Conservation (phyloP, 306 rosid species). For the Casuarina glauca region DNA sequence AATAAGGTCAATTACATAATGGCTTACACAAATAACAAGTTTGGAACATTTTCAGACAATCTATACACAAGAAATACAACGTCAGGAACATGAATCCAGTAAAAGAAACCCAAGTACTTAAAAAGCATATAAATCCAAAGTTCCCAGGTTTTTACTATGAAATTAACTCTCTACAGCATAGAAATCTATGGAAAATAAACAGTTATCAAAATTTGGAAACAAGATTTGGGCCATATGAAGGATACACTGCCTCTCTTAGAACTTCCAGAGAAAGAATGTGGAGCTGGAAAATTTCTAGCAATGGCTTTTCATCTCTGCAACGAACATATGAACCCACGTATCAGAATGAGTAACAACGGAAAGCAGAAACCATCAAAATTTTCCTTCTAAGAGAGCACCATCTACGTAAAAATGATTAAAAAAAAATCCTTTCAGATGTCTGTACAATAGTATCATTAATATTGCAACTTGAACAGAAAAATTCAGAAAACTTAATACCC, state of each 20-base stretch:
- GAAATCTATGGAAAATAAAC: conserved; percentile 15
- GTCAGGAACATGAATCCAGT: conserved; percentile 7
- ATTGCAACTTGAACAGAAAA: not conserved
- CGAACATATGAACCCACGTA: conserved; percentile 25
- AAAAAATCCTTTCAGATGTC: not conserved
- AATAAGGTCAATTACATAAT: conserved; percentile 9
- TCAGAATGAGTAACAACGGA: conserved; percentile 29
- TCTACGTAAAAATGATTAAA: not conserved
- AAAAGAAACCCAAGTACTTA: conserved; percentile 9
- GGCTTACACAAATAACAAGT: conserved; percentile 8
- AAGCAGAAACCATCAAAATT: conserved; percentile 14
- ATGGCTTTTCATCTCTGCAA: conserved; percentile 68
- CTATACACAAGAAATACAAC: conserved; percentile 10
- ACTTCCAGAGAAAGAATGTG: conserved; percentile 87
- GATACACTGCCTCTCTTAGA: conserved; percentile 97
- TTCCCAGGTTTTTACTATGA: not conserved
- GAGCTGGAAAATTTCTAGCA: conserved; percentile 61
- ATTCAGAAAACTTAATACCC: not conserved
- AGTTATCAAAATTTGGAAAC: conserved; percentile 20
- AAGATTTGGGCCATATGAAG: conserved; percentile 42
- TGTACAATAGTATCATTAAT: not conserved
- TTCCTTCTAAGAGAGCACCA: conserved; percentile 14
- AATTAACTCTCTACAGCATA: conserved; percentile 17
- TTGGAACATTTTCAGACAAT: conserved; percentile 23
- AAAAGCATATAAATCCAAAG: not conserved